Conservation (phyloP, 805 yeast species). For the Jamesozyma spencerorum region DNA sequence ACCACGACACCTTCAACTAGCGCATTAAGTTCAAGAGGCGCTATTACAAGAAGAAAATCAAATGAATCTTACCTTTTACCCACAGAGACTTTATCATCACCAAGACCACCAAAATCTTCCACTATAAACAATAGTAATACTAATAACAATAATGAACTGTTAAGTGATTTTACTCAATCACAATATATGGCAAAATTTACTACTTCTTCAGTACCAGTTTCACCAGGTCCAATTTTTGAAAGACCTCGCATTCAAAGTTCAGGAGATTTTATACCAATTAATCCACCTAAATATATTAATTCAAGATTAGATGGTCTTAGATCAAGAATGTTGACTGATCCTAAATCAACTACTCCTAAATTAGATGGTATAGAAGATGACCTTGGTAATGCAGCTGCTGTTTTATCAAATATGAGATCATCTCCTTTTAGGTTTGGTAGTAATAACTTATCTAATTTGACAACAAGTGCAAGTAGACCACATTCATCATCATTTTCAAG, state of each 20-base stretch:
- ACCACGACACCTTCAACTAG: neutral
- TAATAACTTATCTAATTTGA: slow-evolving; percentile 7
- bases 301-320: slow-evolving; percentile 27
- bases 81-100: slow-evolving; percentile 6
- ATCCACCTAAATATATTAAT: slow-evolving; percentile 26
- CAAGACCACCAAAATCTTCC: slow-evolving; percentile 9
- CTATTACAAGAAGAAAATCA: neutral
- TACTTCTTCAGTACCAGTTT: neutral
- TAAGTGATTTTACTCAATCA: too few species aligned
- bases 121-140: neutral
- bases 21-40: slow-evolving; percentile 2
- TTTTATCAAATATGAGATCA: slow-evolving; percentile 28
- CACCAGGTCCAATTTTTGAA: neutral
- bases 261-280: slow-evolving; percentile 9
- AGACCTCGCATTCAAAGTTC: neutral
- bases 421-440: slow-evolving; percentile 24
- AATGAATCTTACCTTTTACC: neutral
- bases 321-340: slow-evolving; percentile 22
- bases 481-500: slow-evolving; percentile 22
- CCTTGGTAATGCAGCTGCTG: slow-evolving; percentile 28
- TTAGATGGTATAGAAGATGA: slow-evolving; percentile 11
- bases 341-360: slow-evolving; percentile 12
- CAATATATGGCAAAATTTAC: neutral
- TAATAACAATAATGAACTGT: neutral
- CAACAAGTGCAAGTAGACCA: slow-evolving; percentile 15